phyloP scores from a whole-genome alignment of 2,329 filamentous ascomycete species.

The Apiospora aurea region DNA sequence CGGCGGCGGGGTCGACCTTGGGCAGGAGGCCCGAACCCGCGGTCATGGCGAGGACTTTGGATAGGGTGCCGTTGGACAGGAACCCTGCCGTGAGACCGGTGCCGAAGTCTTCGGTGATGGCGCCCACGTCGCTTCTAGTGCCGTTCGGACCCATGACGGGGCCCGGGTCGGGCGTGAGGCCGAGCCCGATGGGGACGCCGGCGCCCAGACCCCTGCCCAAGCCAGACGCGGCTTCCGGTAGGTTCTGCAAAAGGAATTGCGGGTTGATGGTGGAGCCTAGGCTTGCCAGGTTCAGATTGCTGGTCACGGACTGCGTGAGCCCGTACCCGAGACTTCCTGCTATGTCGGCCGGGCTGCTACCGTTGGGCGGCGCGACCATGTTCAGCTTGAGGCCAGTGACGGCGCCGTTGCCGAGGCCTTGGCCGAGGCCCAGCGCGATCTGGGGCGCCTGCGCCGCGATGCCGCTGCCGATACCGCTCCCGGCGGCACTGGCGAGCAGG shows the following conservation, averaged over 20 bases:
- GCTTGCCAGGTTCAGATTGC: conserved; percentile 30
- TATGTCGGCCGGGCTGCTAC: conserved; percentile 29
- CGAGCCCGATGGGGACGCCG: conserved; percentile 38
- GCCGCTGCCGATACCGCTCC: background rate
- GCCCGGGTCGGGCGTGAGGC: conserved; percentile 36
- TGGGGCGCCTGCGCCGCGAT: conserved; percentile 2
- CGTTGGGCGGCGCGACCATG: conserved; percentile 24
- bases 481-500: background rate
- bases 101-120: conserved; percentile 37
- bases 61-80: conserved; percentile 42
- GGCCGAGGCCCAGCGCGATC: background rate
- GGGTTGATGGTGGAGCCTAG: conserved; percentile 16
- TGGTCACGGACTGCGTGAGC: conserved; percentile 31
- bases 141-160: conserved; percentile 6
- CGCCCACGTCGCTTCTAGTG: conserved; percentile 30
- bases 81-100: conserved; percentile 40
- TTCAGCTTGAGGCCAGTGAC: conserved; percentile 33
- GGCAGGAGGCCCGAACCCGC: background rate
- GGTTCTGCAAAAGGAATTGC: conserved; percentile 29
- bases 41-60: conserved; percentile 32
- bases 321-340: conserved; percentile 35
- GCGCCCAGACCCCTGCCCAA: conserved; percentile 38
- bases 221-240: conserved; percentile 36
- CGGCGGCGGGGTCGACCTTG: conserved; percentile 36
- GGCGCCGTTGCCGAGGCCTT: conserved; percentile 28